Conservation (phyloP, 306 rosid genomes). For the Vigna radiata region DNA sequence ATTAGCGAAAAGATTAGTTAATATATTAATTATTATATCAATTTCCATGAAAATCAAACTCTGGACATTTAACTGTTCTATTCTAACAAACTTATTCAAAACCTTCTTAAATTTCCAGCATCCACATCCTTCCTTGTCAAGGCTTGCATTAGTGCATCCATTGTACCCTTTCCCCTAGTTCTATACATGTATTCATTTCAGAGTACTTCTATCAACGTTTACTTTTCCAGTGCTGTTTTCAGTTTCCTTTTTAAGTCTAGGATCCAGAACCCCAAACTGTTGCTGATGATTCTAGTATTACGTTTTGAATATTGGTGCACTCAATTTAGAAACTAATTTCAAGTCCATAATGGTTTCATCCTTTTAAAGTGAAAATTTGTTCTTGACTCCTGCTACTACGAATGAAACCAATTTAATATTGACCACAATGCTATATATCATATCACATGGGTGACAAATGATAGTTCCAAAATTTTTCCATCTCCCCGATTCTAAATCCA, state of each 20-base stretch:
- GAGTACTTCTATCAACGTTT: background rate
- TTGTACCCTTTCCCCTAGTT: background rate
- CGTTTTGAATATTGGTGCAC: background rate
- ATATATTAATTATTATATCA: background rate
- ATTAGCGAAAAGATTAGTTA: background rate
- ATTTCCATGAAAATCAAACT: background rate
- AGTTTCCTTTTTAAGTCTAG: background rate
- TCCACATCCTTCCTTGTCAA: no score
- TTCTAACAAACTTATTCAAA: no score
- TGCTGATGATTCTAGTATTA: slow-evolving; percentile 16
- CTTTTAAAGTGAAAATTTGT: no score
- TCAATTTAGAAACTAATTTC: slow-evolving; percentile 22
- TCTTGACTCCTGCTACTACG: no score
- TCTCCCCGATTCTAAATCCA: no score
- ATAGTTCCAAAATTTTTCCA: no score
- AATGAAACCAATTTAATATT: no score
- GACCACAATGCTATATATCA: no score
- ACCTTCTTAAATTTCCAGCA: no score
- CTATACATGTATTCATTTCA: slow-evolving; percentile 11
- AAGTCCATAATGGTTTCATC: background rate
- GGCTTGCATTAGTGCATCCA: background rate
- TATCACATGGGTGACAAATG: no score
- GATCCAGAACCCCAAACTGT: no score
- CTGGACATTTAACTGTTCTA: background rate
- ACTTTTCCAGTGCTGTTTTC: slow-evolving; percentile 16